phyloP scores from a whole-genome alignment of 352 stramenopile species.

The Pythium rishiriense region DNA sequence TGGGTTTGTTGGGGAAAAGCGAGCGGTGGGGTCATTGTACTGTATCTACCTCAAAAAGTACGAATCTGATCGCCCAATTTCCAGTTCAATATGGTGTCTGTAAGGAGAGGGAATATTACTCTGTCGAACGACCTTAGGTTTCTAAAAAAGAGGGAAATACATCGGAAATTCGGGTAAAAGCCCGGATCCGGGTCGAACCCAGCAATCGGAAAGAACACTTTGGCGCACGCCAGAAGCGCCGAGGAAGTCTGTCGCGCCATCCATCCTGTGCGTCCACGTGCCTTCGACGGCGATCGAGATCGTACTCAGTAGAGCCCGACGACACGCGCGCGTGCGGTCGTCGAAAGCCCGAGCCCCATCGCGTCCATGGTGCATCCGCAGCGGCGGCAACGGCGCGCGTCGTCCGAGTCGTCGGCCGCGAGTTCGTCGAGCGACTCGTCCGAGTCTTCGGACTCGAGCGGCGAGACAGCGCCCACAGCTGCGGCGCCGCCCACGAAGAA shows the following conservation, averaged over 20 bases:
- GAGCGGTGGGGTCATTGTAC: neutral
- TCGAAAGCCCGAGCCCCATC: neutral
- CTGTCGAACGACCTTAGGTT: too few species aligned
- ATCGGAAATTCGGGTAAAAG: too few species aligned
- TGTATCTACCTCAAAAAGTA: conserved; percentile 5
- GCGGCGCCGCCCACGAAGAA: neutral
- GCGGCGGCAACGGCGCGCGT: conserved; percentile 12
- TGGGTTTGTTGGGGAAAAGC: neutral
- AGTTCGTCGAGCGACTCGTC: conserved; percentile 9
- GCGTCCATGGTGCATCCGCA: conserved; percentile 20
- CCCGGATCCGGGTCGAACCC: neutral
- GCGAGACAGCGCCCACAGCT: neutral
- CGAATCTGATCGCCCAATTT: neutral
- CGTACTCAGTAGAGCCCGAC: neutral
- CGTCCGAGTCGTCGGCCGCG: conserved; percentile 14
- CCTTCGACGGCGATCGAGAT: too few species aligned
- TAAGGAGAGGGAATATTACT: conserved; percentile 17
- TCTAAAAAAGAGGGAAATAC: neutral
- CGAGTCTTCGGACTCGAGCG: conserved; percentile 8
- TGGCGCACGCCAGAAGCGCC: neutral
- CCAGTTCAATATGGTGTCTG: conserved; percentile 23
- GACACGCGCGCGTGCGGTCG: neutral
- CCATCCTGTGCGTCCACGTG: too few species aligned
- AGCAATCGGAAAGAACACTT: neutral
- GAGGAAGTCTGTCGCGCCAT: too few species aligned